Conservation (phyloP, 352 stramenopile genomes). For the Aphanomyces euteiches region DNA sequence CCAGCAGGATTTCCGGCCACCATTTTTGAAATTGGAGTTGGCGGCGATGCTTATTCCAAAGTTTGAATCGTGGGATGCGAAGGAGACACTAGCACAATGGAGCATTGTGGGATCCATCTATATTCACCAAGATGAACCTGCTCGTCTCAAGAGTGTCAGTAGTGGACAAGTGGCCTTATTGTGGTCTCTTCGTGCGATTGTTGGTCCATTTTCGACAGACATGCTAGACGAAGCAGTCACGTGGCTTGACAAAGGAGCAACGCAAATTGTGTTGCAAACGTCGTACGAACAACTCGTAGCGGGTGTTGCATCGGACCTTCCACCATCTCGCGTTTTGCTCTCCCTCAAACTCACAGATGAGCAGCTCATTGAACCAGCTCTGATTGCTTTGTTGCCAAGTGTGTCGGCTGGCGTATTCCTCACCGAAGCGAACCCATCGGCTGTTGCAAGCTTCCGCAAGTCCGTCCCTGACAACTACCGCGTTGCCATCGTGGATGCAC, state of each 20-base stretch:
- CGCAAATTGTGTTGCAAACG: slow-evolving; percentile 55
- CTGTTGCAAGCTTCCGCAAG: slow-evolving; percentile 19
- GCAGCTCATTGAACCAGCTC: slow-evolving; percentile 36
- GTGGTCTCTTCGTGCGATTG: slow-evolving; percentile 44
- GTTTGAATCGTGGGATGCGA: slow-evolving; percentile 11
- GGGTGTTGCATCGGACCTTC: slow-evolving; percentile 60
- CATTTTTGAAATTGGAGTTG: not conserved
- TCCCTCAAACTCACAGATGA: slow-evolving; percentile 44
- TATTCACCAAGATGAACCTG: not conserved
- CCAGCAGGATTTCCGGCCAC: not conserved
- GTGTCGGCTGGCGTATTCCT: slow-evolving; percentile 49
- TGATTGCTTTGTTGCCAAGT: slow-evolving; percentile 41
- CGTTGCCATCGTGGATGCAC: slow-evolving; percentile 19
- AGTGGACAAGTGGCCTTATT: slow-evolving; percentile 25
- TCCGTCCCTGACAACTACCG: slow-evolving; percentile 14
- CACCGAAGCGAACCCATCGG: slow-evolving; percentile 33
- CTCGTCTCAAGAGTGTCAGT: not conserved
- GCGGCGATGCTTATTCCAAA: not conserved
- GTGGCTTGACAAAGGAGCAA: slow-evolving; percentile 66
- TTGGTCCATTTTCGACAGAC: slow-evolving; percentile 55
- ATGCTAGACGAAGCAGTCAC: slow-evolving; percentile 52
- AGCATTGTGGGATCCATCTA: slow-evolving; percentile 22
- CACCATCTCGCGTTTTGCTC: slow-evolving; percentile 55
- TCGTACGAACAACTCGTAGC: slow-evolving; percentile 47
- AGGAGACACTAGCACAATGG: not conserved